Evolutionary conservation across 768 basidiomycete genomes (phyloP), one percentile per base, ranked within the genome.

Genomic region (Aureoboletus auriporus): DNA sequence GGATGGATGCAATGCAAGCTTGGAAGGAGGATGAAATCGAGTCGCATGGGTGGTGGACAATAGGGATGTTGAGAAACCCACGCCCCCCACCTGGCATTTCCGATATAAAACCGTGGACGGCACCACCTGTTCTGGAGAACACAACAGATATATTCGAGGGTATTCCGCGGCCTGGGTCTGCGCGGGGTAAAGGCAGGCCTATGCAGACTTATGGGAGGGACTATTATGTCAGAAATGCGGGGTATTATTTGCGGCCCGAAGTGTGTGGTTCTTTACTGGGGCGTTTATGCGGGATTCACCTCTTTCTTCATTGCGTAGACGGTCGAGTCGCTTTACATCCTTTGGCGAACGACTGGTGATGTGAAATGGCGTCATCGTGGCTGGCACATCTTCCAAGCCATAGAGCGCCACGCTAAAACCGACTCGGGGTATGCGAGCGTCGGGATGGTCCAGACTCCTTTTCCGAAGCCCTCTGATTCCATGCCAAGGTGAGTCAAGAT

Each of bases 291-390:
- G n/a, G n/a, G n/a, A n/a, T n/a, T n/a, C n/a, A n/a, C 10, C 33
- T 7, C 13, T 43, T 12, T 10, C 6, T 43, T 39, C 30, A 26
- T 13, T 16, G 17, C 12, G 10, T 55, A 90, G 86, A 83, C 89
- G 10, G 55, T 90, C 13, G 88, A 90, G 59, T 84, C 82, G 8
- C 54, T 90, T 39, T 89, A 83, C 58, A 59, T 89, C 16, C 63
- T 90, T 48, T 90, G 83, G 81, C 77, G 77, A 34, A 75, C 77
- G 9, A 90, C 88, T 4, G 79, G 83, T 0, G 77, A 90, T 56
- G 58, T 61, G 16, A 75, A 73, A 51, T 90, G 89, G 88, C 75
- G 88, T 52, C 73, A 80, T 39, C 75, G 79, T 17, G 86, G 82
- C 1, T 88, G 86, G 85, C 59, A 64, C 20, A 76, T 90, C 39